Evolutionary conservation across 2,329 filamentous ascomycete genomes (phyloP), one percentile per base, ranked within the genome.

Genomic region (Fusarium neocosmosporiellum): DNA sequence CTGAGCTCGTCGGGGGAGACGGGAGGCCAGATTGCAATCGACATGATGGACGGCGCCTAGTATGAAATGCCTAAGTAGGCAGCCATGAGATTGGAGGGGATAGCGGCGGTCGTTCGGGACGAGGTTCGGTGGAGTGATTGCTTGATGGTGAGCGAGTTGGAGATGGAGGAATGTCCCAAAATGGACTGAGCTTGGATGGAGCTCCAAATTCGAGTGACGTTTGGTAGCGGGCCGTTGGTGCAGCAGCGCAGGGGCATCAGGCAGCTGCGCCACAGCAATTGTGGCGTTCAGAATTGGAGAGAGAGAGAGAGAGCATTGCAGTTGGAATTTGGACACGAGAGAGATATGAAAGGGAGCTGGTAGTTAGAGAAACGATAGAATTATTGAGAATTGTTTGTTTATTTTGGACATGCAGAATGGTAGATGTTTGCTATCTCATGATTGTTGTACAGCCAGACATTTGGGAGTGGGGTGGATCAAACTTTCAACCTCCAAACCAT

Each of bases 11-110:
- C 83, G 5, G 84, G 83, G 61, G 86, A 80, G 65, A 90, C 80
- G 75, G 83, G 83, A 80, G 88, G 88, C 88, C 88, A 90, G 83
- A 90, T 86, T 73, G 86, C 87, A 73, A 90, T 80, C 70, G 88
- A 89, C 88, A 90, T 90, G 72, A n/a, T 76, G 64, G 18, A 20
- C 11, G 27, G 55, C 43, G 73, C 67, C 71, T 75, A 72, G 48
- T 37, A 50, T 27, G 37, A 63, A 20, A 14, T n/a, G 48, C 31
- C 29, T 75, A 57, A 48, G 59, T 61, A 73, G 77, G 70, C 75
- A 77, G 63, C 76, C 75, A 80, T 72, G 71, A 71, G 58, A 75
- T 60, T 57, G 75, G 74, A 69, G 18, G 63, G 61, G 39, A 37
- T 27, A 27, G 20, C 20, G 58, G 39, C 41, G 65, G 39, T 9